Evolutionary conservation across 2,329 filamentous ascomycete genomes (phyloP).

Genomic region (Falciphora oryzae): DNA sequence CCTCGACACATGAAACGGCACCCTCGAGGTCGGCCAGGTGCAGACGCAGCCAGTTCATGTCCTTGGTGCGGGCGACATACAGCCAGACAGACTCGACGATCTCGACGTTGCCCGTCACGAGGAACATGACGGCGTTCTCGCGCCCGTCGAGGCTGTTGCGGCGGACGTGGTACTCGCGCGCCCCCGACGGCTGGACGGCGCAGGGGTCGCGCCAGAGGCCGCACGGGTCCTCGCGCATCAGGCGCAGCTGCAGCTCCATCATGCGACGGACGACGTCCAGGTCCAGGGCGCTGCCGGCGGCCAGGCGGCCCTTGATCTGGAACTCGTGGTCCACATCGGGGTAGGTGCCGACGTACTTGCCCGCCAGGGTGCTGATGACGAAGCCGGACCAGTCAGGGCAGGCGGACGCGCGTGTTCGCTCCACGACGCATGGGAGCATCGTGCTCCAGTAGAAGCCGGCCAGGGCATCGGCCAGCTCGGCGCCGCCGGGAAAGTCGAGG

Average conservation of each 20-base stretch:
- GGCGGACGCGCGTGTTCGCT: conserved; percentile 11
- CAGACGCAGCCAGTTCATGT: conserved; percentile 12
- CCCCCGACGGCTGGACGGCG: conserved; percentile 13
- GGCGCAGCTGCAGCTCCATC: conserved; percentile 14
- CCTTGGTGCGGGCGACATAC: conserved; percentile 13
- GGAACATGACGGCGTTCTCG: conserved; percentile 15
- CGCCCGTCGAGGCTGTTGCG: conserved; percentile 12
- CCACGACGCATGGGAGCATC: conserved; percentile 14
- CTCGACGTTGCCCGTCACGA: conserved; percentile 15
- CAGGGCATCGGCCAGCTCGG: conserved; percentile 11
- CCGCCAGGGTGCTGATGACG: conserved; percentile 14
- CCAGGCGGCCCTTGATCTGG: conserved; percentile 13
- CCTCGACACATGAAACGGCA: conserved; percentile 10
- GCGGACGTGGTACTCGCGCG: conserved; percentile 14
- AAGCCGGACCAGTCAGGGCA: conserved; percentile 12
- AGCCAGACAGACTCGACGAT: conserved; percentile 13
- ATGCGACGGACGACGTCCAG: conserved; percentile 13
- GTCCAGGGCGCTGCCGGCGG: conserved; percentile 11
- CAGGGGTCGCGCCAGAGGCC: conserved; percentile 14
- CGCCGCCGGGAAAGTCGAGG: conserved; percentile 11
- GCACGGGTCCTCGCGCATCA: conserved; percentile 14
- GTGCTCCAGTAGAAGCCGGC: conserved; percentile 15
- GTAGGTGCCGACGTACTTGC: conserved; percentile 15
- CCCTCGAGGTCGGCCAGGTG: conserved; percentile 11
- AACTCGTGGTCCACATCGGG: conserved; percentile 15